Conservation (phyloP, 768 basidiomycete genomes). For the Suillus decipiens region DNA sequence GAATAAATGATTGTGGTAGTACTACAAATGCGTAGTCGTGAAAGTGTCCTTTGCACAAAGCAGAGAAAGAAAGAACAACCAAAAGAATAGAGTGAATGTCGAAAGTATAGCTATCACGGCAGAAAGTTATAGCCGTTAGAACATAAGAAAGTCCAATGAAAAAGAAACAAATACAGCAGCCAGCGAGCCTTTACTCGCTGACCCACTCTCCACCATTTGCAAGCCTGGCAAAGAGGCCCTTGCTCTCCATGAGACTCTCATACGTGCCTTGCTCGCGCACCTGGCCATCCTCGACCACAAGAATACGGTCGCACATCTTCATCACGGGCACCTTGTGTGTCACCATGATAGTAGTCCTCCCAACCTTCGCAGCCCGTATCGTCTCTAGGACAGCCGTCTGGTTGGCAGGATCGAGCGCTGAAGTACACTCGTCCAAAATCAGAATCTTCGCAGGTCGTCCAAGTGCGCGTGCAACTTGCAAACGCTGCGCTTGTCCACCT, state of each 20-base stretch:
- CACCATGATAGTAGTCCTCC: constrained; percentile 85
- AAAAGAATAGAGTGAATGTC: constrained; percentile 8
- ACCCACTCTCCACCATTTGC: constrained; percentile 79
- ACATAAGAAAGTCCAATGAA: constrained; percentile 7
- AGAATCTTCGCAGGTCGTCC: constrained; percentile 71
- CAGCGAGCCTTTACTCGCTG: constrained; percentile 21
- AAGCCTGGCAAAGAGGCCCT: constrained; percentile 75
- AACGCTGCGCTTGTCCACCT: constrained; percentile 92
- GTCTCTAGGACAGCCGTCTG: constrained; percentile 82
- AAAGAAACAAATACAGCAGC: neutral
- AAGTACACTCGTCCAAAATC: constrained; percentile 95
- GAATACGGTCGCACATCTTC: constrained; percentile 87
- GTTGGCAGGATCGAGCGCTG: constrained; percentile 84
- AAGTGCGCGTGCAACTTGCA: constrained; percentile 92
- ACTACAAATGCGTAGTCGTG: constrained; percentile 16
- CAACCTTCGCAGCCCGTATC: constrained; percentile 60
- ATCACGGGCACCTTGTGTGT: constrained; percentile 92
- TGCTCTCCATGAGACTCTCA: constrained; percentile 63
- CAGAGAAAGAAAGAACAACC: neutral
- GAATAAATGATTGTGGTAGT: constrained; percentile 13
- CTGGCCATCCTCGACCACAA: constrained; percentile 77
- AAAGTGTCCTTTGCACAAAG: constrained; percentile 7
- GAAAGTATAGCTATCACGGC: constrained; percentile 10
- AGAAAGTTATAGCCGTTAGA: neutral
- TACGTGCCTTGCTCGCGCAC: constrained; percentile 81